phyloP scores from a whole-genome alignment of 768 basidiomycete species.

The Boletus tomentosulus region DNA sequence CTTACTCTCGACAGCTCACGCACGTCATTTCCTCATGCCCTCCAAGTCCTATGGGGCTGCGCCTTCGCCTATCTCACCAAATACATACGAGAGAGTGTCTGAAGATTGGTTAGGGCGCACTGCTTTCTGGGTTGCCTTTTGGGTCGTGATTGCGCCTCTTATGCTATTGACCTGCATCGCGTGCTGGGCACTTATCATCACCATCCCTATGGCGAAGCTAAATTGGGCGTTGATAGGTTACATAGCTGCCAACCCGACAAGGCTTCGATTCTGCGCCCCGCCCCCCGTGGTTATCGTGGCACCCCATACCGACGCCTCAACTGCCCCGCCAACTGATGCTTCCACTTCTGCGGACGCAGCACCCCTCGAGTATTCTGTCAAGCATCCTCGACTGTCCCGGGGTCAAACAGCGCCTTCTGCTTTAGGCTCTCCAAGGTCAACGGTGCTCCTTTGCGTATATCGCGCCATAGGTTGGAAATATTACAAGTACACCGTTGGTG shows the following conservation, averaged over 20 bases:
- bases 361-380: slow-evolving; percentile 55
- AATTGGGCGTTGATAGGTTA: slow-evolving; percentile 91
- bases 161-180: slow-evolving; percentile 83
- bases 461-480: slow-evolving; percentile 86
- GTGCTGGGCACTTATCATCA: slow-evolving; percentile 94
- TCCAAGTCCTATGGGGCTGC: slow-evolving; percentile 72
- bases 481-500: slow-evolving; percentile 98
- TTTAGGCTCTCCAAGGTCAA: slow-evolving; percentile 73
- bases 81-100: slow-evolving; percentile 22
- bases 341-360: slow-evolving; percentile 14
- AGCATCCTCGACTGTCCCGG: slow-evolving; percentile 69
- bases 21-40: slow-evolving; percentile 35
- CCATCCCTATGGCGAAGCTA: slow-evolving; percentile 97
- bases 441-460: slow-evolving; percentile 92
- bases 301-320: slow-evolving; percentile 23
- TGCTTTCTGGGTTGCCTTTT: slow-evolving; percentile 79
- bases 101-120: slow-evolving; percentile 61
- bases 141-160: slow-evolving; percentile 78
- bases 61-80: slow-evolving; percentile 26
- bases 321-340: slow-evolving; percentile 5
- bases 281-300: slow-evolving; percentile 61
- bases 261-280: slow-evolving; percentile 90
- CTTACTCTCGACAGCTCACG: slow-evolving; percentile 33
- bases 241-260: slow-evolving; percentile 72
- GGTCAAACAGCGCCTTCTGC: slow-evolving; percentile 82